Percentiles rank a stretch among this genome's conserved stretches.
These are phyloP conservation scores for Hydnum rufescens DNA, from an alignment of 768 basidiomycete genomes.

Conservation along the genomic window DNA sequence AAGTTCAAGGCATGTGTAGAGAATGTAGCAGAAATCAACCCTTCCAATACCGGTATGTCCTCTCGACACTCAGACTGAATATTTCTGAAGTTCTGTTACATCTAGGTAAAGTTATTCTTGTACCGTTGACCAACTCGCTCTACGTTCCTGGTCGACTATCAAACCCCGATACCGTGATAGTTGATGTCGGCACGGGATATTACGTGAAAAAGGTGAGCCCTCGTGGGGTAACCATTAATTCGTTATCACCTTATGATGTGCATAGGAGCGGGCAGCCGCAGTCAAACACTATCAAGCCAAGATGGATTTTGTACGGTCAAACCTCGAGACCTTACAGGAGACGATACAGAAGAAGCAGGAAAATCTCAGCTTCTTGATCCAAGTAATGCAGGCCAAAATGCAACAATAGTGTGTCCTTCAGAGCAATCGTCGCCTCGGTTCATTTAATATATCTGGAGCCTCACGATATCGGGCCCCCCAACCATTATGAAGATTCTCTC, in stretches of 20 bases:
- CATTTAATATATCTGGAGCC: too few relatives aligned
- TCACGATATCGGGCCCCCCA: too few relatives aligned
- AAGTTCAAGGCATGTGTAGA: constrained; percentile 82
- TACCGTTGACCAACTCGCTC: constrained; percentile 84
- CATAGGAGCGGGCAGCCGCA: constrained; percentile 62
- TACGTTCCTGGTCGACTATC: constrained; percentile 84
- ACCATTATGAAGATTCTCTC: too few relatives aligned
- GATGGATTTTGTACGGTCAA: constrained; percentile 59
- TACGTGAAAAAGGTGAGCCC: constrained; percentile 73
- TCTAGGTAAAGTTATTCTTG: constrained; percentile 69
- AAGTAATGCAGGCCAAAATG: constrained; percentile 50
- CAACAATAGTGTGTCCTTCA: too few relatives aligned
- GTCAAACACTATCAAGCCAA: constrained; percentile 63
- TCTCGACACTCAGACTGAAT: constrained; percentile 22
- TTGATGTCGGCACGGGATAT: constrained; percentile 94
- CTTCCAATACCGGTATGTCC: constrained; percentile 29
- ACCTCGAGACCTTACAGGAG: constrained; percentile 71
- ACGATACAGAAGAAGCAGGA: constrained; percentile 85
- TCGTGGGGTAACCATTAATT: too few relatives aligned
- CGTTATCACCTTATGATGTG: too few relatives aligned
- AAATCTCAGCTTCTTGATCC: constrained; percentile 55
- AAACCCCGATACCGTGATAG: constrained; percentile 70
- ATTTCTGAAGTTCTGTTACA: constrained; percentile 11
- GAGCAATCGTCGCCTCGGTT: too few relatives aligned
- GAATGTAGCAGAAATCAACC: constrained; percentile 55